A percentile compares a stretch with the other conserved stretches of the same genome.
Evolutionary conservation across 768 basidiomycete genomes (phyloP).

Genomic region (Amanita subjunquillea): DNA sequence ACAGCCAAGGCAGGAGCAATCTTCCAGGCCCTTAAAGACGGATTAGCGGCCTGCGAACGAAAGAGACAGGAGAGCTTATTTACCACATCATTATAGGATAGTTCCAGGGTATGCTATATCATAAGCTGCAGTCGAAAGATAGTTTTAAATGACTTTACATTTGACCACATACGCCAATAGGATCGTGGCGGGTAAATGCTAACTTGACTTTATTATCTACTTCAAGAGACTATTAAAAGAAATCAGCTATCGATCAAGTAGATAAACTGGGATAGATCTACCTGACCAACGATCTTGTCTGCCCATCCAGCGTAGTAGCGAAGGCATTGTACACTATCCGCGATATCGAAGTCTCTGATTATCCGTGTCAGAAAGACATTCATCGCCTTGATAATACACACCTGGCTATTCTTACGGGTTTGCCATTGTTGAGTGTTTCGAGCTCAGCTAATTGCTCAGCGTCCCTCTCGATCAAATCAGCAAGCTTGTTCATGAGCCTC

Average conservation of each 20-base stretch:
- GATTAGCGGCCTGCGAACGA: not conserved
- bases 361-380: constrained; percentile 2
- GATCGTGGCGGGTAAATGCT: constrained; percentile 81
- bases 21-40: constrained; percentile 66
- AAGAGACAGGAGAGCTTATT: not conserved
- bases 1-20: constrained; percentile 86
- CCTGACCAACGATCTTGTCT: constrained; percentile 88
- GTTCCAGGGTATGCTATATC: constrained; percentile 79
- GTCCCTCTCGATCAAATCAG: constrained; percentile 84
- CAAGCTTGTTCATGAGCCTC: constrained; percentile 73
- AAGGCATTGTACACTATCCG: constrained; percentile 66
- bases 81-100: constrained; percentile 86
- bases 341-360: constrained; percentile 69
- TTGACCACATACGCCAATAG: constrained; percentile 92
- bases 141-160: constrained; percentile 40
- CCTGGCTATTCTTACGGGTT: constrained; percentile 56
- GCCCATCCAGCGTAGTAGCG: constrained; percentile 95
- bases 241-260: not conserved
- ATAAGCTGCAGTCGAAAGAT: not conserved
- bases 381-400: constrained; percentile 3
- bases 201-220: constrained; percentile 72
- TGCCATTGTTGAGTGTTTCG: constrained; percentile 85
- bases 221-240: constrained; percentile 51
- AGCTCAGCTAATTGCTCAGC: constrained; percentile 73
- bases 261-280: constrained; percentile 12